Evolutionary conservation across 176 grass and related monocot species (phyloP).

Genomic region (Tillandsia fasciculata): DNA sequence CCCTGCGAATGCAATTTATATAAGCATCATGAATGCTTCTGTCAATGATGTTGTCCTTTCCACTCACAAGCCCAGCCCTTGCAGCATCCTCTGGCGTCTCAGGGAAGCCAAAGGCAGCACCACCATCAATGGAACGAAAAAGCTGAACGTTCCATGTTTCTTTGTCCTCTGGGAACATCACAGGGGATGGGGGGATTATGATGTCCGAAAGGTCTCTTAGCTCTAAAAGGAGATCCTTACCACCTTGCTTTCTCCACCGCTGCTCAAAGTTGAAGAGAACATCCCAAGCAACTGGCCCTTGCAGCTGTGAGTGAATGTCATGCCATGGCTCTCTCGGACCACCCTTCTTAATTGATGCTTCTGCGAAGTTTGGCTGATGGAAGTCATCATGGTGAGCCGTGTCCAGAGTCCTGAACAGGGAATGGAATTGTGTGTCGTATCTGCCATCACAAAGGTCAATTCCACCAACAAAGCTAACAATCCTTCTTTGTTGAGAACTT

Average conservation of each 20-base stretch:
- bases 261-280: constrained; percentile 73
- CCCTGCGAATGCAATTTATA: constrained; percentile 57
- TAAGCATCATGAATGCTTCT: constrained; percentile 82
- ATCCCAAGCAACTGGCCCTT: constrained; percentile 56
- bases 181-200: constrained; percentile 44
- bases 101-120: constrained; percentile 71
- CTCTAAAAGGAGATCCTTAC: constrained; percentile 47
- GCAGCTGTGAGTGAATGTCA: constrained; percentile 54
- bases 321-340: constrained; percentile 67
- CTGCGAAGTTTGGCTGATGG: constrained; percentile 62
- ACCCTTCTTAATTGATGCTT: constrained; percentile 28
- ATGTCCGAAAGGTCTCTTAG: constrained; percentile 36
- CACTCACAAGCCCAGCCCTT: constrained; percentile 49
- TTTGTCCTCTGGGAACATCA: constrained; percentile 30
- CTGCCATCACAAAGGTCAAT: constrained; percentile 56
- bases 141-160: constrained; percentile 78
- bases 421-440: constrained; percentile 46
- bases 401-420: constrained; percentile 44
- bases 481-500: constrained; percentile 4
- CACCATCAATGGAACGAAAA: constrained; percentile 76
- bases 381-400: constrained; percentile 41
- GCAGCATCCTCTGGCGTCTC: constrained; percentile 53
- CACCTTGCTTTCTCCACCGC: constrained; percentile 56
- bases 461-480: constrained; percentile 55
- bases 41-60: constrained; percentile 77